Evolutionary conservation across 1,284 basidiomycete species (phyloP).

Genomic region (Trametes sp.): DNA sequence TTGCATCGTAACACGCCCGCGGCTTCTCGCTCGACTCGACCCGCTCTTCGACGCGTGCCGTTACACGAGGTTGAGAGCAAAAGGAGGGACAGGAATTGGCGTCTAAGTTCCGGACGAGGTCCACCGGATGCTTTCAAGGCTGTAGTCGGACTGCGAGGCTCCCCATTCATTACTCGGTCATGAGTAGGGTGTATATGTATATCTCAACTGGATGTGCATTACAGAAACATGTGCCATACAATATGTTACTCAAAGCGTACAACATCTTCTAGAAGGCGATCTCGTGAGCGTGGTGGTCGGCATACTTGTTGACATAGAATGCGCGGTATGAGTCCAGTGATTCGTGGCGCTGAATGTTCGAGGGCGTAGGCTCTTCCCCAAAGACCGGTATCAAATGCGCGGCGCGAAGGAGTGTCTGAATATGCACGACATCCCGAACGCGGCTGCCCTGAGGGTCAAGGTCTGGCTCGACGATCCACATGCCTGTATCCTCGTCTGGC

Average conservation of each 20-base stretch:
- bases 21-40: not conserved
- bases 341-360: not conserved
- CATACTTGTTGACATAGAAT: not conserved
- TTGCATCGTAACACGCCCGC: constrained; percentile 1
- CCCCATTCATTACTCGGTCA: no score
- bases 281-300: not conserved
- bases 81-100: no score
- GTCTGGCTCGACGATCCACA: constrained; percentile 29
- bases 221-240: no score
- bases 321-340: not conserved
- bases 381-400: not conserved
- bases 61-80: no score
- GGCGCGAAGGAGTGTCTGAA: not conserved
- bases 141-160: no score
- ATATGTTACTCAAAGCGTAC: no score
- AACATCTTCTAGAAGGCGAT: no score
- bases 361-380: not conserved
- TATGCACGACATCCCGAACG: not conserved
- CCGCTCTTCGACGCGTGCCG: constrained; percentile 8
- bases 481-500: constrained; percentile 22
- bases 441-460: not conserved
- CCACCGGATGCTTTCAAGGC: no score
- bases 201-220: no score
- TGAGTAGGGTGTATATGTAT: no score
- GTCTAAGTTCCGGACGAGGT: no score